A percentile compares a stretch with the other conserved stretches of the same genome.
Evolutionary conservation across 1,284 basidiomycete genomes (phyloP).

Genomic region (Heliocybe sulcata): DNA sequence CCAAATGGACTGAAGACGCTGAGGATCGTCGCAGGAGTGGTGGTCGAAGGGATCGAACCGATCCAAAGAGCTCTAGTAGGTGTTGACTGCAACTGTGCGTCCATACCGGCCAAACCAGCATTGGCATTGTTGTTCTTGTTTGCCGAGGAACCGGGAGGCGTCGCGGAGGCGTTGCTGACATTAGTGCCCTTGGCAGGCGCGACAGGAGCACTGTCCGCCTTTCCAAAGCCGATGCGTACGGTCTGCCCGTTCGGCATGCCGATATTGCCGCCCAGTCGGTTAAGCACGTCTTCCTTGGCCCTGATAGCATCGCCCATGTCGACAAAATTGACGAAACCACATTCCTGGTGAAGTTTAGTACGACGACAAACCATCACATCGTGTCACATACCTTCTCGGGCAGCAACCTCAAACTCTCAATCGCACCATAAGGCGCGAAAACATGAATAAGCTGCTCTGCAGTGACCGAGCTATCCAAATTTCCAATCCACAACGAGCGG

Average conservation of each 20-base stretch:
- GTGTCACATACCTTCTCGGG: conserved; percentile 80
- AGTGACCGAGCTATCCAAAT: conserved; percentile 88
- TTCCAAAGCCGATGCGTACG: conserved; percentile 96
- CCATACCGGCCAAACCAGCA: conserved; percentile 55
- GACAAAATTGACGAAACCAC: conserved; percentile 98
- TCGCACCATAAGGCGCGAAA: conserved; percentile 94
- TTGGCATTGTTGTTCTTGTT: conserved; percentile 40
- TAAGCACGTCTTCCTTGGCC: conserved; percentile 94
- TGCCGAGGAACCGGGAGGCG: conserved; percentile 49
- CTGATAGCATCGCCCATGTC: conserved; percentile 91
- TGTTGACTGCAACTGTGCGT: conserved; percentile 77
- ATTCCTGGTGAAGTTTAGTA: conserved; percentile 54
- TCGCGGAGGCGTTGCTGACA: conserved; percentile 49
- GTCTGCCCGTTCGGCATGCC: conserved; percentile 90
- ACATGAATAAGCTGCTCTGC: conserved; percentile 93
- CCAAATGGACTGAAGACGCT: conserved; percentile 95
- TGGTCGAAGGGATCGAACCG: conserved; percentile 89
- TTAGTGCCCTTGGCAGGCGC: conserved; percentile 76
- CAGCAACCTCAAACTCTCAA: conserved; percentile 88
- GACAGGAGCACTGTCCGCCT: conserved; percentile 89
- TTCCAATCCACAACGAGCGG: conserved; percentile 95
- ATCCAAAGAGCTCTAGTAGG: conserved; percentile 95
- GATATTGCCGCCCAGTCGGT: conserved; percentile 89
- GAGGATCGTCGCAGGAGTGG: conserved; percentile 87
- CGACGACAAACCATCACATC: background rate